Evolutionary conservation across 176 grass and related monocot species (phyloP), one percentile per base, ranked within the genome.

Genomic region (Oryza australiensis): DNA sequence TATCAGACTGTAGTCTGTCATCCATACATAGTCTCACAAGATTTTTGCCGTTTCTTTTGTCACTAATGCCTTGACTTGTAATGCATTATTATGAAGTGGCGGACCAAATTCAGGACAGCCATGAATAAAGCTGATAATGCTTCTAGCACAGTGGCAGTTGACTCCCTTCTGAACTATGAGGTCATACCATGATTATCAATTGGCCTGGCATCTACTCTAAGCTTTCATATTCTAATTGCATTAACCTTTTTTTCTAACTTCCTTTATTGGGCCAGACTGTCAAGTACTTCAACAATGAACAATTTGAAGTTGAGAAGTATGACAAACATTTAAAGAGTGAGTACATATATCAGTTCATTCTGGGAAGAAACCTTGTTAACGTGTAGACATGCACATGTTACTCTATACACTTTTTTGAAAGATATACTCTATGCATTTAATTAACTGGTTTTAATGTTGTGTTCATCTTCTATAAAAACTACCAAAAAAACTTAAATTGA

Each of bases 71-170:
- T 77, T 67, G 33, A 62, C 74, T 64, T 32, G 62, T 37, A 10
- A 82, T 27, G 20, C 63, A 78, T 46, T 30, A 77, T 92, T 68
- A 72, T 87, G 79, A 62, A 98, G 96, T 98, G 96, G 96, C 84
- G 96, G 62, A 98, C 96, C 84, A 91, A 93, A 57, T 95, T 98
- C 77, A 93, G 96, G 75, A 81, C 84, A 86, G 84, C 88, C 81
- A 98, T 98, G 96, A 98, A 98, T 86, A 87, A 91, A 89, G 96
- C 96, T 81, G 96, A 98, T 77, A 98, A 98, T 93, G 96, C 91
- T 77, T 94, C 96, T 30, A 98, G 90, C 63, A 98, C 96, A 34
- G 88, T 88, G 65, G 85, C 92, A 89, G 92, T 95, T 72, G 96
- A 98, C 74, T 98, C 96, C 59, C 76, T 98, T 62, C 85, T 98